Conservation (phyloP, 441 rosid genomes). For the Euphorbia schlechtendalii region DNA sequence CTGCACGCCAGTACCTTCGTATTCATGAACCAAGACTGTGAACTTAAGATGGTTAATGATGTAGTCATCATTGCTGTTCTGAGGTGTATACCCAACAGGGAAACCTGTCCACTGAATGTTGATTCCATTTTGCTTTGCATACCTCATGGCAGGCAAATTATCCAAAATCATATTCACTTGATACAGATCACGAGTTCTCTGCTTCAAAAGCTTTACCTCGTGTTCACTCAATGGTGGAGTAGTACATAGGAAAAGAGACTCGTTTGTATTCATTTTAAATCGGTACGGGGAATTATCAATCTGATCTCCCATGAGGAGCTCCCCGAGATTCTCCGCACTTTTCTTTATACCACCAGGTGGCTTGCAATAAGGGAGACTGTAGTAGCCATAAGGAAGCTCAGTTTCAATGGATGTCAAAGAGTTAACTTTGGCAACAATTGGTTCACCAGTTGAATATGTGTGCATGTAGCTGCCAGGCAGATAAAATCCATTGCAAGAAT, state of each 20-base stretch:
- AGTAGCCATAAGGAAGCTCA: slow-evolving; percentile 80
- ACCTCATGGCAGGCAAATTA: slow-evolving; percentile 86
- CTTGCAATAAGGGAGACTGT: slow-evolving; percentile 76
- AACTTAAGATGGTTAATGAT: slow-evolving; percentile 88
- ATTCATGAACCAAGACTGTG: slow-evolving; percentile 82
- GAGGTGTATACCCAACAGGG: slow-evolving; percentile 79
- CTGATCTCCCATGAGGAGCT: slow-evolving; percentile 97
- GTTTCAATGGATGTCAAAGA: slow-evolving; percentile 91
- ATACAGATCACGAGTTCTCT: slow-evolving; percentile 80
- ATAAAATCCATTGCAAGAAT: slow-evolving; percentile 60
- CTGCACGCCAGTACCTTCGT: slow-evolving; percentile 75
- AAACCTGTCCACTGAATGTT: slow-evolving; percentile 92
- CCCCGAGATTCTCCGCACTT: slow-evolving; percentile 95
- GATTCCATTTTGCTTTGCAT: slow-evolving; percentile 59
- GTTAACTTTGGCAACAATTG: slow-evolving; percentile 68
- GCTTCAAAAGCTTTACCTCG: slow-evolving; percentile 83
- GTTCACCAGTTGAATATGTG: slow-evolving; percentile 49
- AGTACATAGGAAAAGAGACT: slow-evolving; percentile 73
- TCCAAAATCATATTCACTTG: slow-evolving; percentile 92
- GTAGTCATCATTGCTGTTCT: slow-evolving; percentile 70
- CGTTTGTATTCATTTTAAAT: slow-evolving; percentile 68
- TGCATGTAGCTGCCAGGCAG: slow-evolving; percentile 87
- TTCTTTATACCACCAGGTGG: slow-evolving; percentile 62
- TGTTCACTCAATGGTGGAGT: slow-evolving; percentile 49
- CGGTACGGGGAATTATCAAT: slow-evolving; percentile 84